Conservation (phyloP, 1,139 yeast genomes). For the Hyphopichia fennica region DNA sequence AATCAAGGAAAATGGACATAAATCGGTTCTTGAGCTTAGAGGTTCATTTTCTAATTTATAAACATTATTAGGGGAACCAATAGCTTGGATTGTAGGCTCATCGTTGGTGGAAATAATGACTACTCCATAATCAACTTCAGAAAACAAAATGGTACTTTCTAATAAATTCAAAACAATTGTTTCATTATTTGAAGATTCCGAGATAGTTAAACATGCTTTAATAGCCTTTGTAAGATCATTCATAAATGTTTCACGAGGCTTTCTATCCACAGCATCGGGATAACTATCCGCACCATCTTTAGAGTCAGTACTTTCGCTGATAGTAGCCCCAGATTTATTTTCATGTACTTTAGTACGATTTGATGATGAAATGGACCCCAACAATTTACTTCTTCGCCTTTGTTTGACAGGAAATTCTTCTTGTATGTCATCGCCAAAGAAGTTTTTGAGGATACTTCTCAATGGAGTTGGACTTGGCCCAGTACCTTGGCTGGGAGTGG, state of each 20-base stretch:
- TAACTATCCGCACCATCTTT: neutral
- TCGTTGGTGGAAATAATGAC: constrained; percentile 37
- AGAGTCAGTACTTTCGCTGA: neutral
- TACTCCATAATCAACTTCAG: constrained; percentile 49
- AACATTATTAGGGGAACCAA: constrained; percentile 42
- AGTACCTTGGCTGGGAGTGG: neutral
- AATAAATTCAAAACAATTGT: constrained; percentile 41
- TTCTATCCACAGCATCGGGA: neutral
- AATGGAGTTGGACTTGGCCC: constrained; percentile 1
- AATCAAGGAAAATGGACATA: constrained; percentile 46
- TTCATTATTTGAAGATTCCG: constrained; percentile 45
- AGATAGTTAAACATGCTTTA: constrained; percentile 49
- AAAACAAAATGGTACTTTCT: constrained; percentile 39
- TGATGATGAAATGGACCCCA: neutral
- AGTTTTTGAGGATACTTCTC: constrained; percentile 1
- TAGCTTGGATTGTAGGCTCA: constrained; percentile 43
- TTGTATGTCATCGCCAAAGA: constrained; percentile 1
- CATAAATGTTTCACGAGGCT: neutral
- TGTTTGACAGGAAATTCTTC: neutral
- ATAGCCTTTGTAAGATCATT: constrained; percentile 29
- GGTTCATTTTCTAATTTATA: constrained; percentile 39
- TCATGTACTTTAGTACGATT: neutral
- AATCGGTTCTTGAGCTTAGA: constrained; percentile 40
- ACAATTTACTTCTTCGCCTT: constrained; percentile 1
- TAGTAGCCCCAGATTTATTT: no score